A percentile compares a stretch with the other conserved stretches of the same genome.
These are phyloP conservation scores for Sporodiniella umbellata DNA, from an alignment of 371 early-diverging fungal species.

Conservation along the genomic window DNA sequence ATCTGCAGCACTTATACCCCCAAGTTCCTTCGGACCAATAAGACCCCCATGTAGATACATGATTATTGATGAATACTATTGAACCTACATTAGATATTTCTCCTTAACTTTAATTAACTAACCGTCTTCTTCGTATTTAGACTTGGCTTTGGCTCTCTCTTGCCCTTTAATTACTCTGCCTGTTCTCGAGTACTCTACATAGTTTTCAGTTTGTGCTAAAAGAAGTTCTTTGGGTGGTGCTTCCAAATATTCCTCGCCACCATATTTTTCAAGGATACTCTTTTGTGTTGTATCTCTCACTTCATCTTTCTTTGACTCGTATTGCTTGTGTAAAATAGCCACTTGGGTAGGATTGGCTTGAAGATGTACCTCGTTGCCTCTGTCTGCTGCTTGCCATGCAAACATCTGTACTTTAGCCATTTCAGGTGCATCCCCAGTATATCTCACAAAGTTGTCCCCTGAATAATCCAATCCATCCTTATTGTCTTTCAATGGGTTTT, in stretches of 20 bases:
- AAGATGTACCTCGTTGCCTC: conserved; percentile 81
- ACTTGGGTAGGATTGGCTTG: conserved; percentile 96
- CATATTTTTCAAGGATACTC: conserved; percentile 85
- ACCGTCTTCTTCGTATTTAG: conserved; percentile 92
- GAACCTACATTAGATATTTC: background rate
- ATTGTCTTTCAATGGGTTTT: conserved; percentile 80
- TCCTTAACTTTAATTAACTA: conserved; percentile 11
- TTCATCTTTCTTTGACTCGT: conserved; percentile 76
- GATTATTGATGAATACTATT: conserved; percentile 73
- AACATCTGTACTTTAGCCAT: conserved; percentile 85
- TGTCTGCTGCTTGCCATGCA: conserved; percentile 90
- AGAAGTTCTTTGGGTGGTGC: conserved; percentile 85
- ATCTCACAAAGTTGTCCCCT: conserved; percentile 93
- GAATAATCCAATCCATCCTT: conserved; percentile 63
- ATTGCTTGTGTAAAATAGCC: conserved; percentile 85
- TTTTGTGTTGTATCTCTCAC: conserved; percentile 69
- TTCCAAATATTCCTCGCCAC: conserved; percentile 91
- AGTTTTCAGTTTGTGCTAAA: conserved; percentile 87
- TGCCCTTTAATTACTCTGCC: conserved; percentile 88
- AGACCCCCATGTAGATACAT: conserved; percentile 91
- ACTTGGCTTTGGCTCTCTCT: conserved; percentile 70
- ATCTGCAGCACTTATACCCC: conserved; percentile 95
- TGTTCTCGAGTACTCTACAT: conserved; percentile 95
- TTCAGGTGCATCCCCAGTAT: conserved; percentile 79
- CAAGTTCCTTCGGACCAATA: conserved; percentile 94